Conservation (phyloP, 2,329 filamentous ascomycete genomes). For the Nothomitra cinnamomea region DNA sequence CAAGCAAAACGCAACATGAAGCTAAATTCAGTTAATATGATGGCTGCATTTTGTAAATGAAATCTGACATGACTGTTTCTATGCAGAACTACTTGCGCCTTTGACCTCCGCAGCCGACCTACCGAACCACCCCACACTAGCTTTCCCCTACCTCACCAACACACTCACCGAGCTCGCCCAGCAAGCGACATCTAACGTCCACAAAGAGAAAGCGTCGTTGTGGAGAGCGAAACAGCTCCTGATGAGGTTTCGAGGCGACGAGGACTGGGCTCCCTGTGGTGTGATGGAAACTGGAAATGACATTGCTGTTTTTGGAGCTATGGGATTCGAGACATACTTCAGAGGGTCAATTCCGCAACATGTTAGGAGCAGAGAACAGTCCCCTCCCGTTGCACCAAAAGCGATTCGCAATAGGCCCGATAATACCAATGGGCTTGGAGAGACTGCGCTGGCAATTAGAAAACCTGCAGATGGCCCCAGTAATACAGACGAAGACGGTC, state of each 20-base stretch:
- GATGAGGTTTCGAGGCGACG: slow-evolving; percentile 58
- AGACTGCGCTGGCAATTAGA: no score
- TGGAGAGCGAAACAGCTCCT: slow-evolving; percentile 61
- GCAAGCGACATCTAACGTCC: slow-evolving; percentile 53
- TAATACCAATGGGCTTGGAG: no score
- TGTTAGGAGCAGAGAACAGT: background rate
- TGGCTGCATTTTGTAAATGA: background rate
- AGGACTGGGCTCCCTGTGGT: slow-evolving; percentile 43
- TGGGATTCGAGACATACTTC: background rate
- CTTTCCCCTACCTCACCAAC: slow-evolving; percentile 55
- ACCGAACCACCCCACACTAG: slow-evolving; percentile 55
- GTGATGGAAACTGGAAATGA: slow-evolving; percentile 34
- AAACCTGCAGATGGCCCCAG: no score
- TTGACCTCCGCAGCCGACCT: slow-evolving; percentile 60
- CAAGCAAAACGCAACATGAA: background rate
- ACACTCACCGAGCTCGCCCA: slow-evolving; percentile 54
- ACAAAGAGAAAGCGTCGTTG: slow-evolving; percentile 55
- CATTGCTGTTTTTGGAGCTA: slow-evolving; percentile 25
- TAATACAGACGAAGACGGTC: no score
- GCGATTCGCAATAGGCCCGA: no score
- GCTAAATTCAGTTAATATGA: background rate
- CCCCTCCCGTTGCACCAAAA: background rate
- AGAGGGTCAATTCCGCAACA: background rate
- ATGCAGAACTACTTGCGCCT: slow-evolving; percentile 53
- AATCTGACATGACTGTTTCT: slow-evolving; percentile 14